Evolutionary conservation across 306 rosid species (phyloP), one percentile per base, ranked within the genome.

Genomic region (Cyamopsis tetragonoloba): DNA sequence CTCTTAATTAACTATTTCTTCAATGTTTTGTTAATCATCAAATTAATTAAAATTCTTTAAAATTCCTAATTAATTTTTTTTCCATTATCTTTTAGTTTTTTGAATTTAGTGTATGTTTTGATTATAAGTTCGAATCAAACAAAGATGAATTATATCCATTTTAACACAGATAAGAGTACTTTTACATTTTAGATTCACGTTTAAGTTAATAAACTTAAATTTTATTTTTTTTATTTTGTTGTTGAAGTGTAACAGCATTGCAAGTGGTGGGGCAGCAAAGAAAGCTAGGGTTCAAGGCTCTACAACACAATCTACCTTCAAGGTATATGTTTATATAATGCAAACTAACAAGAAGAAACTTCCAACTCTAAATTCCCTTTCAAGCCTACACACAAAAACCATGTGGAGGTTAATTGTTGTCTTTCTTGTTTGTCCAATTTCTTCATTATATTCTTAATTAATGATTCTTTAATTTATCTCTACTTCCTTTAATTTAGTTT

Each of bases 251-350:
- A 90, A 95, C 74, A 95, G 96, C 84, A 85, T 73, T 82, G 75
- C 77, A 76, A 79, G 48, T 72, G 96, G 95, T 79, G 99, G 97
- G 88, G 83, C 92, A 63, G 18, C 50, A 17, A 95, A 95, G 84
- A 95, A 91, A 84, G 96, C 99, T 55, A 90, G 97, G 86, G 92
- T 88, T 90, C 96, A 88, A 50, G 66, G 86, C n/a, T 79, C 91
- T 54, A 79, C 97, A 77, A 70, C 81, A 60, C 97, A 86, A 58
- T 31, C 91, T n/a, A 88, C 89, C 39, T 83, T 95, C 89, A 95
- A 95, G 99, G 99, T 93, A 79, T 38, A 82, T n/a, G n/a, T n/a
- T n/a, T n/a, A n/a, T n/a, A 62, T 62, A 70, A 26, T 38, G 47
- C 57, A 51, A 73, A 73, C 71, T 62, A 50, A 56, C 65, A 73